Percentiles rank a stretch among this genome's conserved stretches.
Conservation (phyloP, 1,139 yeast genomes). For the Geotrichum bryndzae region DNA sequence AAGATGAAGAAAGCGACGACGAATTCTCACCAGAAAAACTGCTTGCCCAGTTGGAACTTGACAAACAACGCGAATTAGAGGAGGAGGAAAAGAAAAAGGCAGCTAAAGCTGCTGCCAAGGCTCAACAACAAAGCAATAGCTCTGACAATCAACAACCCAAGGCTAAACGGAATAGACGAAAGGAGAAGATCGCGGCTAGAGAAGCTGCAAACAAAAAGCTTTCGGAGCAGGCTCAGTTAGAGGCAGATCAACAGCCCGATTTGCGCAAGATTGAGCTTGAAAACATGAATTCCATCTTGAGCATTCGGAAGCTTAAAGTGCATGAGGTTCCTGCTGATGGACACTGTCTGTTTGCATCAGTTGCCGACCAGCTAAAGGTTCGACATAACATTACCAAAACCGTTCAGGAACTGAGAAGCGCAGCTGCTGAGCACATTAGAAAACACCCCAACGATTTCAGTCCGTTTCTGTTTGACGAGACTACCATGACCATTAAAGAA, state of each 20-base stretch:
- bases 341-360: constrained; percentile 83
- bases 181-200: constrained; percentile 72
- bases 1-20: constrained; percentile 35
- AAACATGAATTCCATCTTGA: constrained; percentile 51
- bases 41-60: constrained; percentile 49
- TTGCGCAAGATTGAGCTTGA: constrained; percentile 64
- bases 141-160: constrained; percentile 9
- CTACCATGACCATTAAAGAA: constrained; percentile 54
- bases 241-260: constrained; percentile 63
- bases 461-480: constrained; percentile 80
- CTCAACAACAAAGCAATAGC: background rate
- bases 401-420: constrained; percentile 52
- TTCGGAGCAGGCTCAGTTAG: constrained; percentile 62
- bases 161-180: constrained; percentile 66
- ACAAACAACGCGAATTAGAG: constrained; percentile 23
- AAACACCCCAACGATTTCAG: constrained; percentile 60
- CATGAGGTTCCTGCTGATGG: constrained; percentile 78
- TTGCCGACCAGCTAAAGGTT: constrained; percentile 62
- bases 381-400: constrained; percentile 44
- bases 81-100: constrained; percentile 14
- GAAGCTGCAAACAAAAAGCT: constrained; percentile 61
- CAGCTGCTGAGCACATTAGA: constrained; percentile 63
- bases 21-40: constrained; percentile 61
- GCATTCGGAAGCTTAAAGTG: constrained; percentile 44
- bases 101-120: background rate